Conservation (phyloP, 306 rosid genomes). For the Cucumis hystrix region DNA sequence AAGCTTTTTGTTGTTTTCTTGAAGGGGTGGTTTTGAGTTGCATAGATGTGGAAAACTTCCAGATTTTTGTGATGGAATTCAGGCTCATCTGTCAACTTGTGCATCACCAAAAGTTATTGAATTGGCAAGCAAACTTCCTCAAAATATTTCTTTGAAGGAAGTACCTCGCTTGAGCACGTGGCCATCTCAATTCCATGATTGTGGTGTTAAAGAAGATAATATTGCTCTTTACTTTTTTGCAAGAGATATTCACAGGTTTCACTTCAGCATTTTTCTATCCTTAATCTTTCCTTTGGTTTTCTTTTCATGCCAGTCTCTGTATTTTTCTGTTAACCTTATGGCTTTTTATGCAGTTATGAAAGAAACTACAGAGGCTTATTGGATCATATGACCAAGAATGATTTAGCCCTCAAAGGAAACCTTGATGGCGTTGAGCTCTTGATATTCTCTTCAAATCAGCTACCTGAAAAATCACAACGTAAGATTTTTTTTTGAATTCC, state of each 20-base stretch:
- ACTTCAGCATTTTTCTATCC: constrained; percentile 8
- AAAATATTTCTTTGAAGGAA: constrained; percentile 45
- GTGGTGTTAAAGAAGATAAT: constrained; percentile 69
- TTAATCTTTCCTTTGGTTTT: neutral
- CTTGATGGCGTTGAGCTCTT: constrained; percentile 69
- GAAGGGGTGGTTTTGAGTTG: constrained; percentile 75
- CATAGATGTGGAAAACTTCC: constrained; percentile 40
- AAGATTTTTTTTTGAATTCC: constrained; percentile 22
- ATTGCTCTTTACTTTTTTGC: constrained; percentile 94
- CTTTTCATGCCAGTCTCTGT: neutral
- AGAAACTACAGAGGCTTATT: constrained; percentile 52
- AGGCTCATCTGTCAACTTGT: constrained; percentile 74
- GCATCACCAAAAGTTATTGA: constrained; percentile 73
- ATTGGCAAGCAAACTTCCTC: constrained; percentile 38
- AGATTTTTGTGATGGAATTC: constrained; percentile 53
- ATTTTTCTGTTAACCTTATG: neutral
- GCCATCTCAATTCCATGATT: constrained; percentile 71
- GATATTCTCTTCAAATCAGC: constrained; percentile 80
- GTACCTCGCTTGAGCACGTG: constrained; percentile 75
- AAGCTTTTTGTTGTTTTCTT: constrained; percentile 14
- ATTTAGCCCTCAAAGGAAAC: constrained; percentile 69
- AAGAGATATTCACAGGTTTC: constrained; percentile 59
- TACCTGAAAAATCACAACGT: constrained; percentile 85
- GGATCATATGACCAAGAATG: constrained; percentile 72
- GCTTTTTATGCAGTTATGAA: constrained; percentile 48